phyloP scores from a whole-genome alignment of 208 protist genomes.

The Crithidia fasciculata region DNA sequence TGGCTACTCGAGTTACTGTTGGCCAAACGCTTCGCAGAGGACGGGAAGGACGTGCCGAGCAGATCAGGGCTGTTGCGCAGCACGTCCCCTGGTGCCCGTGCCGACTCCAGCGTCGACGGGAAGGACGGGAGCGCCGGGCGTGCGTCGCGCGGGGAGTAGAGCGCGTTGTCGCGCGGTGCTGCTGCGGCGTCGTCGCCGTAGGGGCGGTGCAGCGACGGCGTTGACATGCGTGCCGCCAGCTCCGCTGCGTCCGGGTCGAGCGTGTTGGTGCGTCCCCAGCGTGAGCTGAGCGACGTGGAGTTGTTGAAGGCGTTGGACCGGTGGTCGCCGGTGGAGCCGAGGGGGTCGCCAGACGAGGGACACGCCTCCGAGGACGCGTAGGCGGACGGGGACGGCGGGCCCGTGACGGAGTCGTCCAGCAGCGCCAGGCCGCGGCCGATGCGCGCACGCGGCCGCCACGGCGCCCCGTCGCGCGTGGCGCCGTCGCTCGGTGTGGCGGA shows the following conservation, averaged over 20 bases:
- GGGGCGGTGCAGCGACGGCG: neutral
- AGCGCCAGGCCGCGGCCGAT: constrained; percentile 42
- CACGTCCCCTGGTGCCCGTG: neutral
- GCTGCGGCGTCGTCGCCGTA: neutral
- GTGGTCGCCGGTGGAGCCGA: neutral
- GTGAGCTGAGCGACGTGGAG: neutral
- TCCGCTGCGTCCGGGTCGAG: constrained; percentile 35
- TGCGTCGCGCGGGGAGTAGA: neutral
- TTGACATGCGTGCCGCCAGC: constrained; percentile 9
- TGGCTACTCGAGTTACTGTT: constrained; percentile 2
- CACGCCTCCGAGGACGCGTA: neutral
- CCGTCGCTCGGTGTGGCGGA: constrained; percentile 9
- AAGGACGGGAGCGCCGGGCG: constrained; percentile 4
- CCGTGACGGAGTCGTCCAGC: constrained; percentile 36
- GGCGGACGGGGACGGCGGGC: constrained; percentile 7
- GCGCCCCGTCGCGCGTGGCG: neutral
- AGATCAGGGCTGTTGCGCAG: neutral
- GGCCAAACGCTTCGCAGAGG: neutral
- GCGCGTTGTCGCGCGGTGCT: neutral
- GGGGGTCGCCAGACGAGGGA: neutral
- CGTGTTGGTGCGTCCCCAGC: constrained; percentile 25
- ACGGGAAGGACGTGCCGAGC: neutral
- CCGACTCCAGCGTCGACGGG: neutral
- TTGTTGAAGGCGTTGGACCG: neutral
- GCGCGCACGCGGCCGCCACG: neutral